phyloP scores from a whole-genome alignment of 1,284 basidiomycete species.

The Vanrija sp. region DNA sequence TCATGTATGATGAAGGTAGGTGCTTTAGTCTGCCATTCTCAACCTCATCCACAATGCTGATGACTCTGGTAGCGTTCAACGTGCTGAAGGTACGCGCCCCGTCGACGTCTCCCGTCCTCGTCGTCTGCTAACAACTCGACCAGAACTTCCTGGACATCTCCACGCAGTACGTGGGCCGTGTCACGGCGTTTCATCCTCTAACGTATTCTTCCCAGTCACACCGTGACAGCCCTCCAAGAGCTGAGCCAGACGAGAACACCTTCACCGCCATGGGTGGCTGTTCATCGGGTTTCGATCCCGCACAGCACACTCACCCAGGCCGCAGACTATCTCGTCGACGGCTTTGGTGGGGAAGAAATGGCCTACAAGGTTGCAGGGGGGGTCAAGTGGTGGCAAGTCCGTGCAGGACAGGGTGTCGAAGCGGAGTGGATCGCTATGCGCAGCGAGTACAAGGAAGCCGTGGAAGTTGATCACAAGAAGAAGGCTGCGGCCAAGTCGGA shows the following conservation, averaged over 20 bases:
- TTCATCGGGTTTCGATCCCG: constrained; percentile 66
- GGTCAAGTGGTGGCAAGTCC: constrained; percentile 94
- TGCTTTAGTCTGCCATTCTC: background rate
- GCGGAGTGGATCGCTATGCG: constrained; percentile 82
- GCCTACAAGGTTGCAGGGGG: constrained; percentile 77
- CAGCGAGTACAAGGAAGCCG: constrained; percentile 46
- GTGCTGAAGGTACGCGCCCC: constrained; percentile 63
- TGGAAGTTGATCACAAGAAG: constrained; percentile 17
- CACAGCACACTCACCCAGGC: constrained; percentile 67
- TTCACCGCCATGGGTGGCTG: constrained; percentile 81
- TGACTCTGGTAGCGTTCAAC: constrained; percentile 57
- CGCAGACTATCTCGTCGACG: constrained; percentile 69
- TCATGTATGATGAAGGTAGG: constrained; percentile 69
- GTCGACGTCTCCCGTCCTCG: background rate
- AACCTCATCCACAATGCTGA: constrained; percentile 10
- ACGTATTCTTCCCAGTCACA: constrained; percentile 53
- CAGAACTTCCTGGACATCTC: constrained; percentile 62
- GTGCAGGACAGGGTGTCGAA: constrained; percentile 70
- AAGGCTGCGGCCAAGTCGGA: constrained; percentile 19
- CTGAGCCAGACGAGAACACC: constrained; percentile 83
- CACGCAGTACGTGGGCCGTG: constrained; percentile 43
- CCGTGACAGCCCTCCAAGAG: constrained; percentile 77
- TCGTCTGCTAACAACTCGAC: background rate
- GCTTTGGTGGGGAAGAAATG: constrained; percentile 75
- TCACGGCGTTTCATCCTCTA: background rate